Evolutionary conservation across 2,329 filamentous ascomycete genomes (phyloP).

Genomic region (Calycina herbarum): DNA sequence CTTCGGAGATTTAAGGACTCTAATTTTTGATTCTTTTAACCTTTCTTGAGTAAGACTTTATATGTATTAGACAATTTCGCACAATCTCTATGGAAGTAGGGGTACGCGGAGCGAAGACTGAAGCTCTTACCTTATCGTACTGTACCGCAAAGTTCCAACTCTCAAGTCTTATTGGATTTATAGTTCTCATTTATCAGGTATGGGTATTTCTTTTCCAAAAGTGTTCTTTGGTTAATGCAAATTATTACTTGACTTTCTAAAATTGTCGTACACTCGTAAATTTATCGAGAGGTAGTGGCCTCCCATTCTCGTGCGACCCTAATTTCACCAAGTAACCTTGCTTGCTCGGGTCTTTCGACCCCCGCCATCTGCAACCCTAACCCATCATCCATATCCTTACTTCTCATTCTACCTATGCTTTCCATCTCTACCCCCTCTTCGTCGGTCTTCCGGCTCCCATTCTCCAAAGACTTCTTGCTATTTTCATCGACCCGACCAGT

Average conservation of each 20-base stretch:
- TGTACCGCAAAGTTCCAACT: too few species aligned
- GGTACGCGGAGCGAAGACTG: too few species aligned
- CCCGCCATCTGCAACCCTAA: slow-evolving; percentile 20
- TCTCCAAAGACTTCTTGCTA: slow-evolving; percentile 7
- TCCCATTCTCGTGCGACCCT: slow-evolving; percentile 30
- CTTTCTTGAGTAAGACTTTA: too few species aligned
- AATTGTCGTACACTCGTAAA: not conserved
- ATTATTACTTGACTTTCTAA: not conserved
- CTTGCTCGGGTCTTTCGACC: slow-evolving; percentile 35
- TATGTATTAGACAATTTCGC: too few species aligned
- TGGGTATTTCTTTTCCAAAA: not conserved
- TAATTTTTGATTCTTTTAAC: too few species aligned
- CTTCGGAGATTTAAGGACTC: too few species aligned
- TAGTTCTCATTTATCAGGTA: too few species aligned
- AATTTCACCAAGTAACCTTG: slow-evolving; percentile 36
- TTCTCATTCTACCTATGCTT: slow-evolving; percentile 45
- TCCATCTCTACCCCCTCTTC: slow-evolving; percentile 78
- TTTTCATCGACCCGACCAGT: slow-evolving; percentile 52
- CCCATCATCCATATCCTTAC: slow-evolving; percentile 11
- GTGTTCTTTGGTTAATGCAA: not conserved
- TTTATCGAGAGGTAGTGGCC: slow-evolving; percentile 16
- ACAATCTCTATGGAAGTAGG: too few species aligned
- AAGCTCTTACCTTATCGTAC: too few species aligned
- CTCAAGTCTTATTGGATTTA: too few species aligned
- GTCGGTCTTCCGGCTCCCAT: slow-evolving; percentile 68